Evolutionary conservation across 495 filamentous ascomycete genomes (phyloP).

Genomic region (Hypoxylon cercidicola): DNA sequence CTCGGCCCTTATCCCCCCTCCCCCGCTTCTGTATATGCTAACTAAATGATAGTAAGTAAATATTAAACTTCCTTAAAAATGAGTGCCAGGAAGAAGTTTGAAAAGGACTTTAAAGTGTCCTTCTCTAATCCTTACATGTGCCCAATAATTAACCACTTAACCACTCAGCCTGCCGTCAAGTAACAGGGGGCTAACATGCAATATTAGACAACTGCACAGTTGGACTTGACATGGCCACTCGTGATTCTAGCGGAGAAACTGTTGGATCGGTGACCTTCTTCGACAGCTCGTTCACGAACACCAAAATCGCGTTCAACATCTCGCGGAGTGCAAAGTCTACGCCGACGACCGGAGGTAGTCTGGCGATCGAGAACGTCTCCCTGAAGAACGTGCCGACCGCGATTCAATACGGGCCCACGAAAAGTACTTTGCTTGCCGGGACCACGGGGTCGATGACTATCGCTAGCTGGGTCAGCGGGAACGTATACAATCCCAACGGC

Average conservation of each 20-base stretch:
- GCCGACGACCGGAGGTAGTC: slow-evolving; percentile 59
- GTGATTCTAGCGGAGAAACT: slow-evolving; percentile 52
- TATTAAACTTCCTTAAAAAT: no score
- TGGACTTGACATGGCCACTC: slow-evolving; percentile 70
- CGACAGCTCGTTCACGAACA: slow-evolving; percentile 80
- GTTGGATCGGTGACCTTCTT: slow-evolving; percentile 81
- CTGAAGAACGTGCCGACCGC: slow-evolving; percentile 66
- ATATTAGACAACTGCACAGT: slow-evolving; percentile 64
- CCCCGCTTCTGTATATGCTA: slow-evolving; percentile 2
- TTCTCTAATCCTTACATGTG: not conserved
- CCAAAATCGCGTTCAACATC: slow-evolving; percentile 61
- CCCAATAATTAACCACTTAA: not conserved
- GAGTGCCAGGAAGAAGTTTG: no score
- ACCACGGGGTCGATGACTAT: slow-evolving; percentile 62
- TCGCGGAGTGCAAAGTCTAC: slow-evolving; percentile 61
- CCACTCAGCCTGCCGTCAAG: not conserved
- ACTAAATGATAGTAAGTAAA: slow-evolving; percentile 19
- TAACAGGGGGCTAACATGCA: not conserved
- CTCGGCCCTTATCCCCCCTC: not conserved
- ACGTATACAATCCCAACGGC: slow-evolving; percentile 53
- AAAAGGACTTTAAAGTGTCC: no score
- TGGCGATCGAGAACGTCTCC: slow-evolving; percentile 72
- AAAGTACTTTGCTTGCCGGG: slow-evolving; percentile 65
- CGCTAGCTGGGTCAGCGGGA: slow-evolving; percentile 56
- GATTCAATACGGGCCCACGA: slow-evolving; percentile 62